Conservation (phyloP, 2,329 filamentous ascomycete genomes). For the Fusarium clavum region DNA sequence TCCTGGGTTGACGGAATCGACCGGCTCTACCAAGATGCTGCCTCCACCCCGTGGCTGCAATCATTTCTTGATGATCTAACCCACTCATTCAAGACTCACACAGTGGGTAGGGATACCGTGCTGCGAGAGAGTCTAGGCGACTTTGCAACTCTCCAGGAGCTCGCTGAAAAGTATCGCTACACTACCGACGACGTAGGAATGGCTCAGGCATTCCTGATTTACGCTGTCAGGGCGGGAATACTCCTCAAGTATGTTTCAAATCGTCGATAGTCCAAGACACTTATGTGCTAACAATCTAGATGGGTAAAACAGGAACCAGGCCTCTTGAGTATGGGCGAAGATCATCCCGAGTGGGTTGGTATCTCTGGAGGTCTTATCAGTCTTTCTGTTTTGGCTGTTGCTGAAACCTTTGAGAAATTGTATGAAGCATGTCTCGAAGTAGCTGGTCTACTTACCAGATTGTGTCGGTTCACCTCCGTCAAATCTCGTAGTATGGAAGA, state of each 20-base stretch:
- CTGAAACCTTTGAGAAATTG: background rate
- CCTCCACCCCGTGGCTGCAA: background rate
- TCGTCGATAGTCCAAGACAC: background rate
- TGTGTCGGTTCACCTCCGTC: background rate
- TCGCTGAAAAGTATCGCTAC: background rate
- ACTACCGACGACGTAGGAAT: background rate
- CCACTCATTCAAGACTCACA: background rate
- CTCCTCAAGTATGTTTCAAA: background rate
- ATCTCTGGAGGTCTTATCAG: constrained; percentile 1
- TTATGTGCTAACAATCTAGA: background rate
- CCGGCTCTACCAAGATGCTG: background rate
- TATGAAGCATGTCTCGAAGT: background rate
- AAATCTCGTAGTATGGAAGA: background rate
- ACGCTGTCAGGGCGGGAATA: background rate
- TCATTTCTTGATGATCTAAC: background rate
- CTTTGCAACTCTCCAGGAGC: background rate
- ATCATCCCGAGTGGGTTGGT: background rate
- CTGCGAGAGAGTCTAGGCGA: background rate
- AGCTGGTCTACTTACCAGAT: background rate
- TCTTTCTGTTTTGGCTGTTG: background rate
- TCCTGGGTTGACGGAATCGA: background rate
- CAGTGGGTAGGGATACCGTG: background rate
- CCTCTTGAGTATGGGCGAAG: background rate
- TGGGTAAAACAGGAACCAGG: background rate
- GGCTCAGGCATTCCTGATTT: background rate